phyloP scores from a whole-genome alignment of 495 filamentous ascomycete species.

The Hyaloscypha bicolor region DNA sequence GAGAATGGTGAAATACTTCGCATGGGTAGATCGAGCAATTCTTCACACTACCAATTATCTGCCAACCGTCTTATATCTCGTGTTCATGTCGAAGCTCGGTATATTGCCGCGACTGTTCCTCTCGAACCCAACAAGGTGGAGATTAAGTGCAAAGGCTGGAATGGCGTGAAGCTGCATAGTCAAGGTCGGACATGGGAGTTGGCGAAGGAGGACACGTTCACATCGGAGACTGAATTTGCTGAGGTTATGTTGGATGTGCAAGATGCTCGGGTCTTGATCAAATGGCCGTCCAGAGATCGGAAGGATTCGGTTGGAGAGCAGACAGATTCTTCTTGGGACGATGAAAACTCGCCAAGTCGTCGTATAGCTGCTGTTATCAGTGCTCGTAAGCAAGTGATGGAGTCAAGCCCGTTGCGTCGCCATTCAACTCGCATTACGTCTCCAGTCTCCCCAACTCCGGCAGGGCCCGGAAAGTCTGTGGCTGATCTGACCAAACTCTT shows the following conservation, averaged over 20 bases:
- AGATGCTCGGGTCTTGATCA: constrained; percentile 83
- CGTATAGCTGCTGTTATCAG: constrained; percentile 38
- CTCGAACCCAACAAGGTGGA: constrained; percentile 63
- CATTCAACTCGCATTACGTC: constrained; percentile 63
- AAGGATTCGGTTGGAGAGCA: constrained; percentile 59
- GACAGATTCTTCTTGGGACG: constrained; percentile 72
- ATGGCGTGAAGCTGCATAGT: constrained; percentile 91
- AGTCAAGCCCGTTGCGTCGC: constrained; percentile 70
- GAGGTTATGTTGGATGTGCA: constrained; percentile 97
- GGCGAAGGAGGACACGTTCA: constrained; percentile 85
- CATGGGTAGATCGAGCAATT: constrained; percentile 92
- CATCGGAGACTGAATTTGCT: constrained; percentile 82
- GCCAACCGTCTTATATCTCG: constrained; percentile 89
- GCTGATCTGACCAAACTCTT: constrained; percentile 23
- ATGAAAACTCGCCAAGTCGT: constrained; percentile 46
- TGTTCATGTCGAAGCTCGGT: constrained; percentile 87
- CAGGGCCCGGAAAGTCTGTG: constrained; percentile 12
- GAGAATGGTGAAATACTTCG: constrained; percentile 77
- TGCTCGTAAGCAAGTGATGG: constrained; percentile 37
- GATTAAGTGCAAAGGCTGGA: constrained; percentile 92
- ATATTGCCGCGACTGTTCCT: constrained; percentile 61
- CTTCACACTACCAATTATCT: constrained; percentile 88
- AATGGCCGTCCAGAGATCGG: constrained; percentile 73
- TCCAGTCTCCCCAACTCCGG: constrained; percentile 76
- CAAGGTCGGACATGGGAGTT: constrained; percentile 86